Percentiles rank a stretch among this genome's conserved stretches.
These are phyloP conservation scores for Eutrema yunnanense DNA, from an alignment of 345 rosid genomes.

Conservation along the genomic window DNA sequence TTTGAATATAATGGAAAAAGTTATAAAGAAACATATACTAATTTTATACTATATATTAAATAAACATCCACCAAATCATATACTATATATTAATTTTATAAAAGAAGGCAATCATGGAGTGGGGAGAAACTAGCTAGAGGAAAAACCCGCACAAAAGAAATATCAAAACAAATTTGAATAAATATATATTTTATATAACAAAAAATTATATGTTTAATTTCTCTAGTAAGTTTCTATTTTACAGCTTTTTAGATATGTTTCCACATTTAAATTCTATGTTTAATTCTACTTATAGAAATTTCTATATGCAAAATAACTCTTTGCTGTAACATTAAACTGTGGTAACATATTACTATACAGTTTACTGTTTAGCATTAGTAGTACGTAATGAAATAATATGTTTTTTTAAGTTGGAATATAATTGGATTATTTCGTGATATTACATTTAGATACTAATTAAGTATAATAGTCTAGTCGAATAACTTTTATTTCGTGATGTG, in stretches of 20 bases:
- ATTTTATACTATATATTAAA: neutral
- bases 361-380: too few relatives aligned
- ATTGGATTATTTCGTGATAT: too few relatives aligned
- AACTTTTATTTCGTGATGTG: too few relatives aligned
- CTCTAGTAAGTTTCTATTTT: neutral
- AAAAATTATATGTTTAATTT: too few relatives aligned
- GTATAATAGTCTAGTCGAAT: too few relatives aligned
- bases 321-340: too few relatives aligned
- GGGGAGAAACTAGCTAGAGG: neutral
- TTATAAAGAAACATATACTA: neutral
- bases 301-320: too few relatives aligned
- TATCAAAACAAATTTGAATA: neutral
- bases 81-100: neutral
- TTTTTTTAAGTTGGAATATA: too few relatives aligned
- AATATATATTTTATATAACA: too few relatives aligned
- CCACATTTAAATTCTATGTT: neutral
- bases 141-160: neutral
- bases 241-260: neutral
- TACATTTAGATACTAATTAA: too few relatives aligned
- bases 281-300: neutral
- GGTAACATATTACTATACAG: too few relatives aligned
- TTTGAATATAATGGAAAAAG: neutral
- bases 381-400: too few relatives aligned
- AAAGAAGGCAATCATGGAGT: conserved; percentile 14
- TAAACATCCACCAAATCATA: neutral